A percentile compares a stretch with the other conserved stretches of the same genome.
Conservation (phyloP, 163 green algal species). For the Chloroidium sp. region DNA sequence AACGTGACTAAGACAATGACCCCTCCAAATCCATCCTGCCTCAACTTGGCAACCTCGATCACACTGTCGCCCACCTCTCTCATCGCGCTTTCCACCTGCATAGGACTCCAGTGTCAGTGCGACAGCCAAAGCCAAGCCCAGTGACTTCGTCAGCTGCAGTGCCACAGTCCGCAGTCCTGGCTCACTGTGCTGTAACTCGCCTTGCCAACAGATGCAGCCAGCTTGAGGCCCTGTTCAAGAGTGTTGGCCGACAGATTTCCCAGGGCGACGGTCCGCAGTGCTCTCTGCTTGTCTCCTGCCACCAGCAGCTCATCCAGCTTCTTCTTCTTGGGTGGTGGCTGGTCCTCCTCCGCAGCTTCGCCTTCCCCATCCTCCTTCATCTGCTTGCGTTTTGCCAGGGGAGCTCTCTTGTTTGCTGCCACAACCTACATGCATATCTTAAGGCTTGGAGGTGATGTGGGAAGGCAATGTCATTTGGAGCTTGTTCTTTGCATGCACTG, state of each 20-base stretch:
- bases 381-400: constrained; percentile 65
- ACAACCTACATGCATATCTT: constrained; percentile 51
- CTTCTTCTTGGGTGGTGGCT: neutral
- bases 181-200: neutral
- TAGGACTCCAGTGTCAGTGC: neutral
- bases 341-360: neutral
- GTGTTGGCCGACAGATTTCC: constrained; percentile 38
- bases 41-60: constrained; percentile 43
- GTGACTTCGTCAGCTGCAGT: constrained; percentile 8
- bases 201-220: constrained; percentile 3
- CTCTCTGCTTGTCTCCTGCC: constrained; percentile 43
- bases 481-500: too few relatives aligned
- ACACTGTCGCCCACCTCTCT: constrained; percentile 22
- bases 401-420: constrained; percentile 52
- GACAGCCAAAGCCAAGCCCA: neutral
- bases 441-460: too few relatives aligned
- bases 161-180: neutral
- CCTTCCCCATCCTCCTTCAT: constrained; percentile 17
- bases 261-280: constrained; percentile 58
- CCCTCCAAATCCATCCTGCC: constrained; percentile 69
- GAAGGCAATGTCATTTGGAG: too few relatives aligned
- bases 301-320: neutral
- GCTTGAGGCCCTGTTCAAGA: constrained; percentile 18
- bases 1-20: constrained; percentile 41
- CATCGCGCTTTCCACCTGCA: constrained; percentile 38